Evolutionary conservation across 768 basidiomycete species (phyloP), one percentile per base, ranked within the genome.

Genomic region (Glaciozyma martinii): DNA sequence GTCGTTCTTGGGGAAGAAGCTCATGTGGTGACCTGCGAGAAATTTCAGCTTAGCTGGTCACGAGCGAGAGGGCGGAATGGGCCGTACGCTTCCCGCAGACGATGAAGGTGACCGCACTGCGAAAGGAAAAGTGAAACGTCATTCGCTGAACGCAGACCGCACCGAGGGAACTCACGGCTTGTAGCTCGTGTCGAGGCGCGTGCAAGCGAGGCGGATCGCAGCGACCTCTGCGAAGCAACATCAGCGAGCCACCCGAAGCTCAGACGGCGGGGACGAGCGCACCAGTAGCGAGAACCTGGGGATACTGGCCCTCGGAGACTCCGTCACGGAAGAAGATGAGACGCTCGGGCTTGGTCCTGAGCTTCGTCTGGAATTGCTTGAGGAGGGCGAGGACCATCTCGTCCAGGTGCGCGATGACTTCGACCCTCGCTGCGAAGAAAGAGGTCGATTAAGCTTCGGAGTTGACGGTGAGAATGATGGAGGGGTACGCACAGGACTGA

Each of bases 71-170:
- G 12, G 15, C 37, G 37, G 37, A 40, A 13, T 3, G 10, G 10
- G 10, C 37, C 37, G 10, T 13, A 40, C 63, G 50, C 59, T 70
- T 70, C 18, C 56, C 62, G 61, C 69, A 67, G 29, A 70, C 63
- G 63, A 70, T 32, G 63, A 62, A 66, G n/a, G 63, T 61, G n/a
- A 70, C 19, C 56, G 63, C 61, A 5, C 52, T 30, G 12, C 15
- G 52, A 15, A 27, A 5, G 15, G 16, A n/a, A 5, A 25, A 19
- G 23, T 3, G 13, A n/a, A 21, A 25, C 30, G 27, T 30, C 13
- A 27, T 5, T 50, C 49, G 6, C 12, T 6, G 10, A 50, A 5
- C 21, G 49, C 5, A 25, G 25, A 12, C 47, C 13, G 13, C 47
- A 10, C 42, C 42, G 18, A 43, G 42, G 13, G n/a, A 50, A 27